Evolutionary conservation across 2,329 filamentous ascomycete species (phyloP).

Genomic region (Arthrobotrys entomopaga): DNA sequence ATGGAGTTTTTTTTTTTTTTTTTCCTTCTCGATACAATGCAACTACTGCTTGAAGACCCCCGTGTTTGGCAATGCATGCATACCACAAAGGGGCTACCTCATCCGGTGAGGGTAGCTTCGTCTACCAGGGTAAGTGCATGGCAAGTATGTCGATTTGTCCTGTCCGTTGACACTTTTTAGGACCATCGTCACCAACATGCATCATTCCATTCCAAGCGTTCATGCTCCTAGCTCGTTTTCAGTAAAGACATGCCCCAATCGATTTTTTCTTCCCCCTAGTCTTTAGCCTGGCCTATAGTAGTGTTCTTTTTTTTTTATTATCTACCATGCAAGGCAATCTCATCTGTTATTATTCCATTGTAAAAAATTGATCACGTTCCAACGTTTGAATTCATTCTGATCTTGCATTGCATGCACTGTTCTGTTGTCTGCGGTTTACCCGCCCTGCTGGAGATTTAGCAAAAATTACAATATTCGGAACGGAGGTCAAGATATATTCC

Average conservation of each 20-base stretch:
- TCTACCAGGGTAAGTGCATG: constrained; percentile 44
- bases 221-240: constrained; percentile 42
- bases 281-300: constrained; percentile 27
- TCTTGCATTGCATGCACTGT: background rate
- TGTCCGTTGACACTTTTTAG: constrained; percentile 28
- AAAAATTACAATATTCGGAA: too few relatives aligned
- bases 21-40: constrained; percentile 31
- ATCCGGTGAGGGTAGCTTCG: constrained; percentile 49
- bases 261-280: background rate
- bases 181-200: constrained; percentile 53
- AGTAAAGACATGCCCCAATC: constrained; percentile 42
- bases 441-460: too few relatives aligned
- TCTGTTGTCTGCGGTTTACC: constrained; percentile 5
- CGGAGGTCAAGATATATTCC: too few relatives aligned
- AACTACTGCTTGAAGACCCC: constrained; percentile 11
- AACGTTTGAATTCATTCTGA: background rate
- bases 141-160: constrained; percentile 34
- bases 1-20: constrained; percentile 10
- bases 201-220: constrained; percentile 35
- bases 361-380: background rate
- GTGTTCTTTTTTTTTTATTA: too few relatives aligned
- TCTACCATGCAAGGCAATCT: constrained; percentile 37
- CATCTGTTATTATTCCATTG: background rate
- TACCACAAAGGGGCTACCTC: constrained; percentile 46
- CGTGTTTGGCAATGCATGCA: constrained; percentile 27